Evolutionary conservation across 805 yeast species (phyloP), one percentile per base, ranked within the genome.

Genomic region (Brettanomyces custersianus): DNA sequence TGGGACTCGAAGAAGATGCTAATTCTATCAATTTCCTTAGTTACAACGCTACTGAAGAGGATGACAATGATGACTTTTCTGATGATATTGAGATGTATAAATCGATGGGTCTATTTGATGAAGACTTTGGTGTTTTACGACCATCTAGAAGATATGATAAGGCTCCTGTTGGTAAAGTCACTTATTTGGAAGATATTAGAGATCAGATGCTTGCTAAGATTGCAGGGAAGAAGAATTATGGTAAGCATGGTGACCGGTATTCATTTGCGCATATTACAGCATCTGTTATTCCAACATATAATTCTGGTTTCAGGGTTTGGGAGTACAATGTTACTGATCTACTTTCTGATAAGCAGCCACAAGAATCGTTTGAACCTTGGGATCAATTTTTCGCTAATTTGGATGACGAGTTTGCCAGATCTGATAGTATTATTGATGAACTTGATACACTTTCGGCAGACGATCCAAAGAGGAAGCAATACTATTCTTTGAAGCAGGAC

Each of bases 251-350:
- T 23, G 80, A 79, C 43, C 60, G 87, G 29, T 85, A 82, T 51
- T 65, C 86, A 1, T 62, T 85, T 35, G 77, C 80, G 0, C 81
- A 76, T 49, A 73, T 85, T 12, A 68, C 77, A 2, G 77, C 87
- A 1, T 79, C 88, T 37, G 74, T 85, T 11, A 73, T 86, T 11
- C 95, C 95, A 3, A 85, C 94, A 0, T 86, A 78, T 59, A 83
- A 82, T 45, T 87, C 95, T 4, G 84, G 87, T 4, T 51, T 85
- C 41, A 65, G 95, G 43, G 76, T 85, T 2, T 85, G 94, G 92
- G 95, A 85, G 53, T 85, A 85, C 55, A 85, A 85, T 49, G 70
- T 72, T 25, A 70, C 84, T 0, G 79, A 66, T 1, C 51, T 81
- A 31, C 60, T 53, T n/a, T 47, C 50, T 16, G 25, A 31, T 6